These are phyloP conservation scores for Begonia masoniana DNA, from an alignment of 306 rosid species.

Conservation along the genomic window DNA sequence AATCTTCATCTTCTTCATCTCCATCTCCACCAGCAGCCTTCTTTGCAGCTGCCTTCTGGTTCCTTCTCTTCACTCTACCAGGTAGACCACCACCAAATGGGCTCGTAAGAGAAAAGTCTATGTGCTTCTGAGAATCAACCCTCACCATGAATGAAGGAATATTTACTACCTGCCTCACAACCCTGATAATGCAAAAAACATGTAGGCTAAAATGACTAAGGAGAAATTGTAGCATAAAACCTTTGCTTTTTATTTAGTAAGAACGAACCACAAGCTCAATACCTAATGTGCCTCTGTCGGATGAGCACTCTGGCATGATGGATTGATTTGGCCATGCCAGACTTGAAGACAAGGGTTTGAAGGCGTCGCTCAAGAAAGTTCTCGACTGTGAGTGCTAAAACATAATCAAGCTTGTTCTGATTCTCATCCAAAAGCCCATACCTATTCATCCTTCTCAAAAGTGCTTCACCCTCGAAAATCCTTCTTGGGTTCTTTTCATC, in stretches of 20 bases:
- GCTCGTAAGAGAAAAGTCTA: constrained; percentile 22
- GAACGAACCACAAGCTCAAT: neutral
- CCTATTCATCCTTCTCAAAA: constrained; percentile 38
- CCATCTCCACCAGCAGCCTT: constrained; percentile 27
- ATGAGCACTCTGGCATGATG: constrained; percentile 36
- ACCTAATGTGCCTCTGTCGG: constrained; percentile 35
- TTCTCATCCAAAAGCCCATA: constrained; percentile 34
- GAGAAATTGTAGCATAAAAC: too few relatives aligned
- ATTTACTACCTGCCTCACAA: constrained; percentile 28
- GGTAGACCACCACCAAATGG: constrained; percentile 31
- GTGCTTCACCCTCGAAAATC: constrained; percentile 37
- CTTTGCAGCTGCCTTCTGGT: constrained; percentile 25
- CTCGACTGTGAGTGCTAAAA: constrained; percentile 32
- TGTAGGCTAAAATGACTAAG: neutral
- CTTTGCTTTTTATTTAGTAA: too few relatives aligned
- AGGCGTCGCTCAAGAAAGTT: constrained; percentile 38
- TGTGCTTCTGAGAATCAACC: constrained; percentile 28
- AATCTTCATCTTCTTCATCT: constrained; percentile 25
- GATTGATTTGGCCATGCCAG: constrained; percentile 39
- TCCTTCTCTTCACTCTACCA: constrained; percentile 27
- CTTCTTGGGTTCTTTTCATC: constrained; percentile 33
- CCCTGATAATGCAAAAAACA: neutral
- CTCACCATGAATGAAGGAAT: constrained; percentile 29
- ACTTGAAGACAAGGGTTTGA: constrained; percentile 29
- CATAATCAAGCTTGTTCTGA: constrained; percentile 40